These are phyloP conservation scores for Glycine soja DNA, from an alignment of 306 rosid species.

Conservation along the genomic window DNA sequence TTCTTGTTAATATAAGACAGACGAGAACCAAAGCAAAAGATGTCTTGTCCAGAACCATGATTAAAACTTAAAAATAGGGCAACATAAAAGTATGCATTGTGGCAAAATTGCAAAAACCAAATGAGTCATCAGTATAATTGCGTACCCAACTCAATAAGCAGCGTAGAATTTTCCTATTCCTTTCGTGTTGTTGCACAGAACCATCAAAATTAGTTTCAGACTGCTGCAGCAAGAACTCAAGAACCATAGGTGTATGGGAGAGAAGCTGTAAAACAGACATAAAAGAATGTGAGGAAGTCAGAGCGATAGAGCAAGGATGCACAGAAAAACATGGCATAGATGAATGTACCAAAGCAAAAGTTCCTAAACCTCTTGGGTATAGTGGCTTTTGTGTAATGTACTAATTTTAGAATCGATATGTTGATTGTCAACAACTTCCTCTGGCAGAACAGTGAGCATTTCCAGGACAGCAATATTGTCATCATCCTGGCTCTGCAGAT, in stretches of 20 bases:
- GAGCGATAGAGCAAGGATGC: constrained; percentile 10
- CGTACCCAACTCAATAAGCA: constrained; percentile 99
- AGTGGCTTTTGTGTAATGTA: constrained; percentile 70
- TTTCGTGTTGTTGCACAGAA: constrained; percentile 71
- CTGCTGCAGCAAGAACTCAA: constrained; percentile 85
- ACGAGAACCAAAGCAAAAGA: constrained; percentile 33
- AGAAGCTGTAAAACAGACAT: constrained; percentile 69
- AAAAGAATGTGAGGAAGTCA: constrained; percentile 29
- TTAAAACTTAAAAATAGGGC: constrained; percentile 4
- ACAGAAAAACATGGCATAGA: constrained; percentile 17
- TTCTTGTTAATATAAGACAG: constrained; percentile 26
- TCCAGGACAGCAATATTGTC: constrained; percentile 89
- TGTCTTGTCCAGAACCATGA: constrained; percentile 12
- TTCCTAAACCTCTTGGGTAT: constrained; percentile 78
- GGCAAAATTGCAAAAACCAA: constrained; percentile 24
- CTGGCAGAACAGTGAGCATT: constrained; percentile 96
- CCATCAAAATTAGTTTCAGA: constrained; percentile 72
- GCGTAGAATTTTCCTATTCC: constrained; percentile 84
- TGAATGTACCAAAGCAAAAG: constrained; percentile 42
- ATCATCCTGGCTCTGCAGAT: constrained; percentile 73
- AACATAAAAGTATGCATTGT: constrained; percentile 25
- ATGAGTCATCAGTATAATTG: constrained; percentile 30
- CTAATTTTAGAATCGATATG: constrained; percentile 62
- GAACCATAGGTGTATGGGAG: constrained; percentile 80
- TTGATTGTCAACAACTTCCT: constrained; percentile 83